Conservation (phyloP, 208 protist genomes). For the Herpetomonas samuelpessoai region DNA sequence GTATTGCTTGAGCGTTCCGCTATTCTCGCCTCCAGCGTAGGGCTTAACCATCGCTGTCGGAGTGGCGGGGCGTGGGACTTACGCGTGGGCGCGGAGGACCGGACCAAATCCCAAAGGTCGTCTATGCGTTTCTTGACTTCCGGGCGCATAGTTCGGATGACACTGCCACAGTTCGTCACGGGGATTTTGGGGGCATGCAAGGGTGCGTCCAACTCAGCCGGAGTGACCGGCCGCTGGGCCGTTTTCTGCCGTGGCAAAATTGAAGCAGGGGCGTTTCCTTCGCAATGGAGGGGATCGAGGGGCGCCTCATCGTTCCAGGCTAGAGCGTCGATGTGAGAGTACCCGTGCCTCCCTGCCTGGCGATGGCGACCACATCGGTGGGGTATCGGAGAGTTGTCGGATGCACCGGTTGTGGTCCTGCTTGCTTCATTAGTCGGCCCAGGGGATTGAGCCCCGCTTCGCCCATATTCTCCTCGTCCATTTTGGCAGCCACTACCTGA, state of each 20-base stretch:
- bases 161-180: neutral
- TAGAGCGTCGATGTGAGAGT: conserved; percentile 13
- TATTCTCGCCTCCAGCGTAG: neutral
- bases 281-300: no score
- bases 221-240: conserved; percentile 7
- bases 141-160: neutral
- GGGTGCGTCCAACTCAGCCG: neutral
- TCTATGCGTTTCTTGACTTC: neutral
- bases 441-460: conserved; percentile 19
- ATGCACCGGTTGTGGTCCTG: conserved; percentile 5
- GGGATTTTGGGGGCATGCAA: neutral
- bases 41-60: neutral
- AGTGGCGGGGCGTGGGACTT: neutral
- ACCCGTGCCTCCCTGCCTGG: no score
- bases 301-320: conserved; percentile 10
- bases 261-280: no score
- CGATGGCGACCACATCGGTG: no score
- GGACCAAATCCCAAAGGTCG: neutral
- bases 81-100: neutral
- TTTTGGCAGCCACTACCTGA: neutral
- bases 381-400: no score
- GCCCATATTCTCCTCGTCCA: no score
- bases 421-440: conserved; percentile 22
- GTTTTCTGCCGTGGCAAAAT: conserved; percentile 9
- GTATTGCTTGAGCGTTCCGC: conserved; percentile 4